Percentiles rank a stretch among this genome's conserved stretches.
phyloP scores from a whole-genome alignment of 371 early-diverging fungal species.

The Mucor sp. region DNA sequence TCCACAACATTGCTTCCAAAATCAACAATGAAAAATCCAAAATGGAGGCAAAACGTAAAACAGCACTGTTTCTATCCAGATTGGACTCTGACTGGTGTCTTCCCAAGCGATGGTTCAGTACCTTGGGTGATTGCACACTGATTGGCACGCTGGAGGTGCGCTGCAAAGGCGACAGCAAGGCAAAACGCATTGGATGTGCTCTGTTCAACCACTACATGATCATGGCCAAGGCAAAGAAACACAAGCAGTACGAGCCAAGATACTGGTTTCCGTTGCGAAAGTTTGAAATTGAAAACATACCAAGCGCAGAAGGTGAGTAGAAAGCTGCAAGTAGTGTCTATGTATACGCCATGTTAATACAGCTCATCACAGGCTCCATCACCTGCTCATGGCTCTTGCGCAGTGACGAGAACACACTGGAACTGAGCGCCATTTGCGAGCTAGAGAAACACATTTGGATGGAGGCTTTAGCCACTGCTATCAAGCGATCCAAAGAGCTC shows the following conservation, averaged over 20 bases:
- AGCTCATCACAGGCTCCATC: slow-evolving; percentile 5
- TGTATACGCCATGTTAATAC: not conserved
- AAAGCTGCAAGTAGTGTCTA: not conserved
- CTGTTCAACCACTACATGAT: slow-evolving; percentile 59
- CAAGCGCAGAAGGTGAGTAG: slow-evolving; percentile 30
- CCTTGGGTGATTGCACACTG: slow-evolving; percentile 38
- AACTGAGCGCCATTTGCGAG: slow-evolving; percentile 22
- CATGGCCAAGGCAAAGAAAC: slow-evolving; percentile 53
- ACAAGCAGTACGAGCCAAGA: slow-evolving; percentile 50
- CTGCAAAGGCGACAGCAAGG: slow-evolving; percentile 17
- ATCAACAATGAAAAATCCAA: slow-evolving; percentile 36
- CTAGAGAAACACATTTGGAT: slow-evolving; percentile 25
- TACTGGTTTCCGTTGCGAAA: slow-evolving; percentile 61
- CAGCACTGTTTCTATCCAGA: slow-evolving; percentile 39
- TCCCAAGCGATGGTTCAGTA: slow-evolving; percentile 37
- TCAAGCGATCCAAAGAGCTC: slow-evolving; percentile 14
- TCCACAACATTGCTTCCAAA: slow-evolving; percentile 32
- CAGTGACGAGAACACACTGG: slow-evolving; percentile 15
- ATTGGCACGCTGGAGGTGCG: slow-evolving; percentile 50
- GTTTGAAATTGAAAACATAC: slow-evolving; percentile 42
- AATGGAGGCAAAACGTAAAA: slow-evolving; percentile 40
- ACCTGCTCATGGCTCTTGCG: slow-evolving; percentile 16
- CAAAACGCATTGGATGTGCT: slow-evolving; percentile 49
- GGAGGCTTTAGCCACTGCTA: slow-evolving; percentile 11
- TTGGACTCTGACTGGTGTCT: slow-evolving; percentile 43